Base-by-base conservation (phyloP, 257 asterid genomes). In the Cordia subcordata region DNA sequence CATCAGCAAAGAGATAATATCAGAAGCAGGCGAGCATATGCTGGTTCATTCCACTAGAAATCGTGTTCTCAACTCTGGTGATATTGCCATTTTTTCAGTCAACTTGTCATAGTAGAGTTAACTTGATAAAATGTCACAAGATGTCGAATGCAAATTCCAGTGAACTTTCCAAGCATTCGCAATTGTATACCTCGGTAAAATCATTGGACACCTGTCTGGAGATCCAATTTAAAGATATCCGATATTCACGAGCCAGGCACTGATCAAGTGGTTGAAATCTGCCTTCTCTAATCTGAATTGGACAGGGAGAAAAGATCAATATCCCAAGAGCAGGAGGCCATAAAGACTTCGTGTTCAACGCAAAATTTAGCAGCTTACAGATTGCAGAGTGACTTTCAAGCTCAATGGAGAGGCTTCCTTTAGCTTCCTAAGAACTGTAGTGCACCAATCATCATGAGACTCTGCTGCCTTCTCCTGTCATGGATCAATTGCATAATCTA, bases 251-350 rank as follows among this genome's bases (percentile, higher is more conserved):
- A 5, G 80, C 76, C 65, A 93, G 85, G 69, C 99, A 93, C 67
- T 80, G 94, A 68, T 93, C 97, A 22, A 93, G 93, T 50, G 97
- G 84, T 73, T 81, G 90, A 71, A 89, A 93, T 66, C 99, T 86
- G 58, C 97, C 97, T 79, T 85, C 96, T 56, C 97, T 83, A 42
- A 92, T 85, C 99, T 92, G 23, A 38, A 68, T 73, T 60, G 55
- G 45, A 60, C 62, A 73, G 44, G 60, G 57, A 54, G 55, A 51
- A 21, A 38, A 53, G 19, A 55, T 62, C 45, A 58, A 52, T 6
- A 44, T 58, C 44, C 55, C 19, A 45, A 55, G 22, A 50, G 22
- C 0, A 10, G n/a, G 35, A 47, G 33, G 33, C 39, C 21, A 49
- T 58, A 39, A 10, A 10, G 33, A 33, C 16, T 38, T 19, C 46